phyloP scores from a whole-genome alignment of 768 basidiomycete species.

The Rhodotorula paludigena region DNA sequence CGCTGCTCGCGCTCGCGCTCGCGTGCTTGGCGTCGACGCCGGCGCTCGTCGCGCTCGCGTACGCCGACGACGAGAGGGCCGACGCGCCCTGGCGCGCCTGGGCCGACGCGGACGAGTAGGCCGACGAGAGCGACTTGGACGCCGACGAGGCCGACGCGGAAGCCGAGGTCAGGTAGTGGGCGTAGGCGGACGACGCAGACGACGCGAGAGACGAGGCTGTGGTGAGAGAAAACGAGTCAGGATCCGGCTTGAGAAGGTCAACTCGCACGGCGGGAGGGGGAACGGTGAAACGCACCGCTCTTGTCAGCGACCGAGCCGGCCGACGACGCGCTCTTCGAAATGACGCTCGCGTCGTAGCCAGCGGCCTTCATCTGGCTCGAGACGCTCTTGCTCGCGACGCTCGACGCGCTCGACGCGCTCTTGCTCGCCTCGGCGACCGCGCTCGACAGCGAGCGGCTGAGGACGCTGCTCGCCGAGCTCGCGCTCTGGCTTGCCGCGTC shows the following conservation, averaged over 20 bases:
- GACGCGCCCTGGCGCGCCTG: conserved; percentile 6
- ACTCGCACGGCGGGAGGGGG: background rate
- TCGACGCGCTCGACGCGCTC: conserved; percentile 9
- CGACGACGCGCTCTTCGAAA: conserved; percentile 36
- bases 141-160: conserved; percentile 22
- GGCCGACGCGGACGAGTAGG: conserved; percentile 9
- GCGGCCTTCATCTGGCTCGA: conserved; percentile 14
- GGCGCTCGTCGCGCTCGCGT: conserved; percentile 15
- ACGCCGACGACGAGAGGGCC: conserved; percentile 10
- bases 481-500: conserved; percentile 5
- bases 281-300: conserved; percentile 9
- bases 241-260: background rate
- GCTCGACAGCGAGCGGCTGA: conserved; percentile 18
- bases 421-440: conserved; percentile 26
- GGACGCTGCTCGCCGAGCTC: conserved; percentile 1
- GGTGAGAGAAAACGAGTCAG: background rate
- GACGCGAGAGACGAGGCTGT: conserved; percentile 32
- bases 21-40: conserved; percentile 11
- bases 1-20: background rate
- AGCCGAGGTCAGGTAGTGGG: conserved; percentile 14
- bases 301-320: conserved; percentile 26
- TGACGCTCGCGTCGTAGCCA: conserved; percentile 30
- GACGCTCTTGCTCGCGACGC: conserved; percentile 27
- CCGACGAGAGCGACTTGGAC: conserved; percentile 24
- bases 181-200: conserved; percentile 23